Conservation (phyloP, 2,329 filamentous ascomycete species). For the Metarhizium robertsii region DNA sequence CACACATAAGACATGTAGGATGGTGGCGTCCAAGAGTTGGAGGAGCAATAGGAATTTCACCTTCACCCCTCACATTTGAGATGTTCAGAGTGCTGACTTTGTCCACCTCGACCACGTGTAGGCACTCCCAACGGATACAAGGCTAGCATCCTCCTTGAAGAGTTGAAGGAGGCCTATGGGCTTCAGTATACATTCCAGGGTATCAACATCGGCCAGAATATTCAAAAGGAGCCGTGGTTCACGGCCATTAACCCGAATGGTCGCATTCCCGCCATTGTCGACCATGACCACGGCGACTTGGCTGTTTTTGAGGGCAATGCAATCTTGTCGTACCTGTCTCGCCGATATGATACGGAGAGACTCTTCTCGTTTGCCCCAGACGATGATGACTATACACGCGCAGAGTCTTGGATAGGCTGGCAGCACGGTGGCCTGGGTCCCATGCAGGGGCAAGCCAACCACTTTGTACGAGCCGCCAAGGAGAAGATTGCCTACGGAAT, state of each 20-base stretch:
- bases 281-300: slow-evolving; percentile 53
- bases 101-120: slow-evolving; percentile 10
- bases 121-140: slow-evolving; percentile 48
- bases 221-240: slow-evolving; percentile 61
- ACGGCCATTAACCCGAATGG: slow-evolving; percentile 54
- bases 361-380: slow-evolving; percentile 29
- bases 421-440: slow-evolving; percentile 69
- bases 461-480: slow-evolving; percentile 60
- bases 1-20: background rate
- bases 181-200: slow-evolving; percentile 48
- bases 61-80: background rate
- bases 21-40: background rate
- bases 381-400: slow-evolving; percentile 24
- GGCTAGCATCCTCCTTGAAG: slow-evolving; percentile 52
- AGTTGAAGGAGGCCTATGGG: slow-evolving; percentile 56
- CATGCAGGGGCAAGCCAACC: slow-evolving; percentile 65
- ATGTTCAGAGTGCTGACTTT: slow-evolving; percentile 4
- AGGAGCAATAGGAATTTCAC: background rate
- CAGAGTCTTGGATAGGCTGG: slow-evolving; percentile 50
- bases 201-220: slow-evolving; percentile 51
- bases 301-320: slow-evolving; percentile 66
- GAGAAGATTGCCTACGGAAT: slow-evolving; percentile 63
- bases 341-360: slow-evolving; percentile 58
- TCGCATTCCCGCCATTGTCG: slow-evolving; percentile 55
- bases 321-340: slow-evolving; percentile 64